Percentiles rank a stretch among this genome's conserved stretches.
phyloP scores from a whole-genome alignment of 2,329 filamentous ascomycete species.

The Penicillium sp. region DNA sequence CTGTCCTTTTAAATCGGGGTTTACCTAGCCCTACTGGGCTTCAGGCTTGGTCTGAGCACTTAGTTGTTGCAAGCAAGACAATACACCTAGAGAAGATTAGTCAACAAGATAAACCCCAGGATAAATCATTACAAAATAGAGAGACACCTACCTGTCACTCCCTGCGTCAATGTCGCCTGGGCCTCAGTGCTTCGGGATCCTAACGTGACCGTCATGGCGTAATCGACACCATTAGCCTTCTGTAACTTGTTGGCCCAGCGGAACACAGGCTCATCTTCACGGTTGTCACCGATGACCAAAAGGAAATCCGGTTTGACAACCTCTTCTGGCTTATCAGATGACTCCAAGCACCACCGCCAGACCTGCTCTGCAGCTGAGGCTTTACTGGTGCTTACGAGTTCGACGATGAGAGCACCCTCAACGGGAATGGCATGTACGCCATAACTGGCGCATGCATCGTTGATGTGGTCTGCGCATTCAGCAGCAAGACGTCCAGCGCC shows the following conservation, averaged over 20 bases:
- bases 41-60: constrained; percentile 24
- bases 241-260: constrained; percentile 84
- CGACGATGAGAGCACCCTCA: constrained; percentile 79
- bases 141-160: constrained; percentile 75
- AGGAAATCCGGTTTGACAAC: constrained; percentile 70
- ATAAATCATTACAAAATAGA: constrained; percentile 1
- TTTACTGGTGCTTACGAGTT: constrained; percentile 85
- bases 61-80: constrained; percentile 56
- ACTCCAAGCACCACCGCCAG: constrained; percentile 64
- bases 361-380: constrained; percentile 76
- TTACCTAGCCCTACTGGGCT: background rate
- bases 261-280: constrained; percentile 92
- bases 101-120: constrained; percentile 1
- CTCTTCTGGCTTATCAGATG: constrained; percentile 44
- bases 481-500: constrained; percentile 76
- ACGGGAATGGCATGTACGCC: constrained; percentile 80
- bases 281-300: constrained; percentile 84
- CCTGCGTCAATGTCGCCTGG: constrained; percentile 80
- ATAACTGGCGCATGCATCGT: constrained; percentile 84
- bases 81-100: constrained; percentile 43
- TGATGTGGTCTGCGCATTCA: constrained; percentile 92
- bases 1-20: background rate
- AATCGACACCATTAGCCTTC: constrained; percentile 58
- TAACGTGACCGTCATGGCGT: constrained; percentile 82
- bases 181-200: constrained; percentile 88